These are phyloP conservation scores for Cryptosporidium viatorum DNA, from an alignment of 169 alveolate species.

Conservation along the genomic window DNA sequence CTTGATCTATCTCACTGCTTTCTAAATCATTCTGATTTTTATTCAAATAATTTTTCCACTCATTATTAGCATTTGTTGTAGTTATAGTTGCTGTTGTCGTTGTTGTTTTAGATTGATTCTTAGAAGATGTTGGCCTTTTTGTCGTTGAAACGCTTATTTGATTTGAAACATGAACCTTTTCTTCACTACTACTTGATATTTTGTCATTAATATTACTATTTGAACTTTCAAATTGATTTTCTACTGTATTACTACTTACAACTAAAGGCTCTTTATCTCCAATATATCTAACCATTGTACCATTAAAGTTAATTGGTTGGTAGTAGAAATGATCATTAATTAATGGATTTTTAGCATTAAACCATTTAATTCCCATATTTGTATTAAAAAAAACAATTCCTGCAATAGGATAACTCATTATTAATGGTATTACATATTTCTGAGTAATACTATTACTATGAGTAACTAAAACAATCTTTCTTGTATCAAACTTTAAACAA, in stretches of 20 bases:
- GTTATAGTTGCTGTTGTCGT: background rate
- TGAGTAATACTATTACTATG: conserved; percentile 72
- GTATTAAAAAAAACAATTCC: conserved; percentile 74
- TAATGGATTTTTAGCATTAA: conserved; percentile 57
- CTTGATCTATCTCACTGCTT: background rate
- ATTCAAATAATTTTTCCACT: background rate
- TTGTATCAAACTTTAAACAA: conserved; percentile 43
- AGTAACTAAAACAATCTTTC: conserved; percentile 33
- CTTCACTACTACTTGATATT: background rate
- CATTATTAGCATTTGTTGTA: background rate
- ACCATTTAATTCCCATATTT: conserved; percentile 76
- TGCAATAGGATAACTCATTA: conserved; percentile 58
- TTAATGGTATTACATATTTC: conserved; percentile 60
- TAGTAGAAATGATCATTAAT: conserved; percentile 63
- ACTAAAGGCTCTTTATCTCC: conserved; percentile 57
- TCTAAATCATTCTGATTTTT: background rate
- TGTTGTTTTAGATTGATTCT: background rate
- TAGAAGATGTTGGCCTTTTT: conserved; percentile 10
- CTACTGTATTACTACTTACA: background rate
- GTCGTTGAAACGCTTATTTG: background rate
- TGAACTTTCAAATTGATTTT: background rate
- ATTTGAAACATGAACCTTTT: background rate
- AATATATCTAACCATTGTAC: conserved; percentile 66
- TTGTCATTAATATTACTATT: background rate
- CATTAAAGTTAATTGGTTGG: conserved; percentile 45